Evolutionary conservation across 2,329 filamentous ascomycete genomes (phyloP), one percentile per base, ranked within the genome.

Genomic region (Nothopassalora personata): DNA sequence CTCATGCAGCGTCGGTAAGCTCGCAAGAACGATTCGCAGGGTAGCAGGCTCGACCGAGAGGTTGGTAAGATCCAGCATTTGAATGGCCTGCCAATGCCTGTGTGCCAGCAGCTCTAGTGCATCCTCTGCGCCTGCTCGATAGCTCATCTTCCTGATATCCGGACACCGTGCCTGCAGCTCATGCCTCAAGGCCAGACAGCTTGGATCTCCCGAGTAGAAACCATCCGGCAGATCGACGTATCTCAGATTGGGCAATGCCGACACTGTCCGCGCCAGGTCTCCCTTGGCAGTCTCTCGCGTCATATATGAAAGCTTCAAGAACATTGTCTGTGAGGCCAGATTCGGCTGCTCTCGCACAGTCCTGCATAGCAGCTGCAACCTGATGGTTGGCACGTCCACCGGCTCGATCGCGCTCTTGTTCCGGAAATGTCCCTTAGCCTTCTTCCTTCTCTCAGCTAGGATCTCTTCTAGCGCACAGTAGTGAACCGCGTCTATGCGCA

Each of bases 251-350:
- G 91, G 90, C 47, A 93, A 81, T 27, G 92, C 89, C 39, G 91
- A 90, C 51, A 97, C 88, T 28, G 89, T 90, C 53, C 91, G 86
- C 9, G 93, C 92, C 52, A 97, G 83, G 63, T 93, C 89, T 56
- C 89, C 83, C 72, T 94, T 91, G 72, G 84, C 89, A 1, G 89
- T 89, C 77, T 97, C 91, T 59, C 93, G 86, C 56, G 93, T 87
- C 93, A 97, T 97, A 74, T 96, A 97, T 6, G 93, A 91, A 60
- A 91, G 86, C 78, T 96, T 96, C 69, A 97, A 80, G 67, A 87
- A 91, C 69, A 87, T 78, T 5, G 96, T 90, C 46, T 85, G 79
- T 57, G 82, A 79, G 34, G 87, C 91, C 49, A 96, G 73, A 51
- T 77, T 84, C 23, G 85, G 83, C 62, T 91, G 87, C 53, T 93